A percentile compares a stretch with the other conserved stretches of the same genome.
These are phyloP conservation scores for Pleurotus tuoliensis DNA, from an alignment of 768 basidiomycete genomes.

Conservation along the genomic window DNA sequence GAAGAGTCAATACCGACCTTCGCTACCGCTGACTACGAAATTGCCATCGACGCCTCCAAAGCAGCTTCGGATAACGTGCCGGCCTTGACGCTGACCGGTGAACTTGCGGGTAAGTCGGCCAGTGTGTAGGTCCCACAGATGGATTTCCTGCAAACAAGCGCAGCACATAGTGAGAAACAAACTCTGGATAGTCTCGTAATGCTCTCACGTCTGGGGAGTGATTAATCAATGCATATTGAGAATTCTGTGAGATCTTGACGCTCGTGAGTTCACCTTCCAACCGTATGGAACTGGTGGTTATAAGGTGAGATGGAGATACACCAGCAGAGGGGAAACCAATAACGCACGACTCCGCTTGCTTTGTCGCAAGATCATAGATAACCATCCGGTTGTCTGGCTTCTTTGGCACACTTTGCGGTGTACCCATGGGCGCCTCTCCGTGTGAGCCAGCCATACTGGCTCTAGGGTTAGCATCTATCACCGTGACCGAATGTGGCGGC, in stretches of 20 bases:
- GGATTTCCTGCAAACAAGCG: slow-evolving; percentile 65
- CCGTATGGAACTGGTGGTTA: slow-evolving; percentile 48
- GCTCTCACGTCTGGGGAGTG: slow-evolving; percentile 78
- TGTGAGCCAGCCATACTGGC: slow-evolving; percentile 20
- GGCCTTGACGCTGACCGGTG: slow-evolving; percentile 79
- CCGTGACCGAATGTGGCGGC: slow-evolving; percentile 11
- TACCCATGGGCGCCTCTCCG: slow-evolving; percentile 23
- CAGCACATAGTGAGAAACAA: slow-evolving; percentile 13
- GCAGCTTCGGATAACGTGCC: slow-evolving; percentile 86
- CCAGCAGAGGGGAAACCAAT: not conserved
- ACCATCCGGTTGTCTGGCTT: slow-evolving; percentile 61
- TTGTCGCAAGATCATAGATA: slow-evolving; percentile 71
- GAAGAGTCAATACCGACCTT: slow-evolving; percentile 50
- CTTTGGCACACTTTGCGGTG: slow-evolving; percentile 27
- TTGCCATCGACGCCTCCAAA: slow-evolving; percentile 89
- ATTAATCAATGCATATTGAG: slow-evolving; percentile 82
- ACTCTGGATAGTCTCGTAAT: slow-evolving; percentile 5
- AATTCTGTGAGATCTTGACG: slow-evolving; percentile 82
- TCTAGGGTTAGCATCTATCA: slow-evolving; percentile 12
- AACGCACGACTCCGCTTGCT: slow-evolving; percentile 65
- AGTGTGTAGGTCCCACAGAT: slow-evolving; percentile 77
- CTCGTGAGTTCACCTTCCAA: slow-evolving; percentile 83
- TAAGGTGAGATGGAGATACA: slow-evolving; percentile 5
- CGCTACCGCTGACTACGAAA: slow-evolving; percentile 91
- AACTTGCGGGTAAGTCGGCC: slow-evolving; percentile 74